Conservation (phyloP, 768 basidiomycete genomes). For the Cubamyces sp. region DNA sequence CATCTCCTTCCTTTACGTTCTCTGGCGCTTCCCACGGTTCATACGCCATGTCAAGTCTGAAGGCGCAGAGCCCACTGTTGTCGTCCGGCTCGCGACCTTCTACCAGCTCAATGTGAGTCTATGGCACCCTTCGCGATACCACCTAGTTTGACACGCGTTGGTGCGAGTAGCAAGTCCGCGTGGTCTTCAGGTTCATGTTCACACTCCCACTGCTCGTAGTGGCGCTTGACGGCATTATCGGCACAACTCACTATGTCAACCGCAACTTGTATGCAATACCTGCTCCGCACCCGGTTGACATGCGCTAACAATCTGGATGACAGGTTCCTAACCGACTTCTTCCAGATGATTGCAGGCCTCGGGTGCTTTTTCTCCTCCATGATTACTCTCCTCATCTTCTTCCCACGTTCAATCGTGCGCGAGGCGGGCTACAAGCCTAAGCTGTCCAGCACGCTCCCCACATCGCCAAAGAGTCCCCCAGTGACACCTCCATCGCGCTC, state of each 20-base stretch:
- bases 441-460: slow-evolving; percentile 24
- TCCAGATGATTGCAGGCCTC: slow-evolving; percentile 71
- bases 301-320: not conserved
- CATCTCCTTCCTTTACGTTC: slow-evolving; percentile 70
- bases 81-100: slow-evolving; percentile 74
- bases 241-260: slow-evolving; percentile 50
- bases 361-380: slow-evolving; percentile 81
- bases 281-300: not conserved
- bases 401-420: slow-evolving; percentile 70
- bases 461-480: slow-evolving; percentile 28
- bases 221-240: slow-evolving; percentile 64
- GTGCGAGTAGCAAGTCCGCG: slow-evolving; percentile 58
- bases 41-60: slow-evolving; percentile 70
- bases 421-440: slow-evolving; percentile 66
- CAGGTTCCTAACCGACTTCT: slow-evolving; percentile 52
- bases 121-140: not conserved
- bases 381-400: slow-evolving; percentile 80
- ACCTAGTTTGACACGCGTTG: not conserved
- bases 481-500: slow-evolving; percentile 20
- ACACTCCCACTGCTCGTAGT: slow-evolving; percentile 69
- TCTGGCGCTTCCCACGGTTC: slow-evolving; percentile 71
- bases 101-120: slow-evolving; percentile 74
- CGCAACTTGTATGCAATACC: slow-evolving; percentile 47
- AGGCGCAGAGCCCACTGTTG: slow-evolving; percentile 74
- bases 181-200: slow-evolving; percentile 77